phyloP scores from a whole-genome alignment of 306 rosid genomes.

The Casuarina glauca region DNA sequence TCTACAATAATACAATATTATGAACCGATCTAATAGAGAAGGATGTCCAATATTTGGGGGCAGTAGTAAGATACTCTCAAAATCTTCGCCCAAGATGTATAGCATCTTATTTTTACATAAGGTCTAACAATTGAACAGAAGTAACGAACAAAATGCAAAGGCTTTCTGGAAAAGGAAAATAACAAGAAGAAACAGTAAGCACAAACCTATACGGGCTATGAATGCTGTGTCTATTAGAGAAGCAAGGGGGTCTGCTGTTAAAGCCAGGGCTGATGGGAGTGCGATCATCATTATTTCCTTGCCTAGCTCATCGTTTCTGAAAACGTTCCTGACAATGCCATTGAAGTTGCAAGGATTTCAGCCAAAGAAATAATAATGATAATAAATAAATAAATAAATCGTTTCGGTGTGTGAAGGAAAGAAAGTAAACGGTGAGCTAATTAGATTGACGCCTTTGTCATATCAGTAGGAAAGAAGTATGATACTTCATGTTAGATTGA shows the following conservation, averaged over 20 bases:
- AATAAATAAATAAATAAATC: neutral
- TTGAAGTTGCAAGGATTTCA: neutral
- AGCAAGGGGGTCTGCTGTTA: constrained; percentile 92
- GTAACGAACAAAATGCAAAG: neutral
- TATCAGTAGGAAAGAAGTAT: neutral
- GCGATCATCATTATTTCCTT: constrained; percentile 78
- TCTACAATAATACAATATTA: neutral
- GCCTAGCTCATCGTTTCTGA: constrained; percentile 60
- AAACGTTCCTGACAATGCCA: constrained; percentile 28
- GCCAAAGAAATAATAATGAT: neutral
- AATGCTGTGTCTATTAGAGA: constrained; percentile 90
- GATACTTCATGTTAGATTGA: neutral
- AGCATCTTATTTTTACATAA: neutral
- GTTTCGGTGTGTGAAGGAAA: neutral
- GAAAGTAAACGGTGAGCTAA: neutral
- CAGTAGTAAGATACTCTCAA: neutral
- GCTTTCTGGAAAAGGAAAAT: neutral
- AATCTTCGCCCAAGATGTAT: neutral
- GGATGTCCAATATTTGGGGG: too few relatives aligned
- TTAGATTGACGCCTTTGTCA: neutral
- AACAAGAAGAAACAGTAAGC: constrained; percentile 11
- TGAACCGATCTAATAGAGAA: neutral
- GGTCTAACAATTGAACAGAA: neutral
- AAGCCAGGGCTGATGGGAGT: constrained; percentile 84
- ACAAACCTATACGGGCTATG: constrained; percentile 81